Evolutionary conservation across 2,329 filamentous ascomycete genomes (phyloP), one percentile per base, ranked within the genome.

Genomic region (Fusarium abutilonis): DNA sequence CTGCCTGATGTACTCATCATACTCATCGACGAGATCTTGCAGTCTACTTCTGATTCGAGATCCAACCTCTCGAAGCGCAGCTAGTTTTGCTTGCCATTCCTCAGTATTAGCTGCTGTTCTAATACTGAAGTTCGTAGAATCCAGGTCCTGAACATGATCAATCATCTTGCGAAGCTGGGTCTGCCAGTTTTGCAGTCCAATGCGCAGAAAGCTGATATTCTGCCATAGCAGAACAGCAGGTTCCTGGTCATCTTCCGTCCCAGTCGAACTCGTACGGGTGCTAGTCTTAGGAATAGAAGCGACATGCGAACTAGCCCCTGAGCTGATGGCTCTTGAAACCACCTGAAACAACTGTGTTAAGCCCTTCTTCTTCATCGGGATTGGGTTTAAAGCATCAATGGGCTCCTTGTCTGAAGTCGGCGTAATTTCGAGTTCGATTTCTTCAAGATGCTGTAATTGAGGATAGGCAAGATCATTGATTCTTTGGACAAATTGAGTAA

Each of bases 151-250:
- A 2, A 53, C 6, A 0, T 59, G 32, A 0, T 38, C 4, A 0
- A 19, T 4, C 42, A 59, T 59, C 3, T 46, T 60, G 0, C 8
- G 17, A 10, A 53, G 4, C 6, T 59, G 56, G 1, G 21, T 10
- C 10, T 59, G 54, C 56, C 56, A 60, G 26, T 60, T 59, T 6
- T 29, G 41, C 0, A 60, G 2, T 0, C 47, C 56, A 1, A 42
- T 60, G 0, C 23, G 29, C 0, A 60, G 3, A 1, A 43, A 48
- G 1, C 42, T 48, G 0, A 44, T 59, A 1, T 59, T 46, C 1
- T 47, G 47, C 56, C 54, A 60, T 0, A 60, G 2, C 0, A 52
- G 4, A 0, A 60, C 39, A 3, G 26, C 26, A 0, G 32, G 41
- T 4, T 39, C 17, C 5, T 19, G 11, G 0, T 13, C 19, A 3